Conservation (phyloP, 352 stramenopile genomes). For the Globisporangium perplexum region DNA sequence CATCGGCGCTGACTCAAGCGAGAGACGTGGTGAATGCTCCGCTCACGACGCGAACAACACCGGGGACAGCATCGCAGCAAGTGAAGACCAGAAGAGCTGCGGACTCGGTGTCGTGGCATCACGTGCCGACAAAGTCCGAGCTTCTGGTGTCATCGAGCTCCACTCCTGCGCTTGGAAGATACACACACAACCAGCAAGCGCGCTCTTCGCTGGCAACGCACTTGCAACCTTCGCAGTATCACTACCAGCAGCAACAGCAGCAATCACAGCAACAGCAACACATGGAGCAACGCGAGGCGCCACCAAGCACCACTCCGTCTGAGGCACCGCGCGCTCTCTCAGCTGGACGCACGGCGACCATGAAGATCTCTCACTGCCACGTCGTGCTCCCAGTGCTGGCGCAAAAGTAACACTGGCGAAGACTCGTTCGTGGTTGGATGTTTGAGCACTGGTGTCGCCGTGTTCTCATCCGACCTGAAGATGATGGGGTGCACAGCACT, state of each 20-base stretch:
- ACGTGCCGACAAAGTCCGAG: constrained; percentile 40
- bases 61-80: neutral
- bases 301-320: neutral
- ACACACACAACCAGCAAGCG: neutral
- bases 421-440: neutral
- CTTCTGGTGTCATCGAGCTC: constrained; percentile 26
- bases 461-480: too few relatives aligned
- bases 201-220: neutral
- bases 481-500: too few relatives aligned
- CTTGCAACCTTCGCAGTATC: neutral
- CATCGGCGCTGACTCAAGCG: neutral
- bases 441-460: too few relatives aligned
- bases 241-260: too few relatives aligned
- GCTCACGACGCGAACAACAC: neutral
- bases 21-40: neutral
- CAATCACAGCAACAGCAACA: neutral
- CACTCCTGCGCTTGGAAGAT: neutral
- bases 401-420: neutral
- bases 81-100: neutral
- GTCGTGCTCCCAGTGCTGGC: constrained; percentile 25
- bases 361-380: constrained; percentile 16
- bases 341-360: neutral
- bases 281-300: too few relatives aligned
- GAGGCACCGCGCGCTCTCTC: neutral
- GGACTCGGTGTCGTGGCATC: constrained; percentile 23